A percentile compares a stretch with the other conserved stretches of the same genome.
Evolutionary conservation across 2,329 filamentous ascomycete species (phyloP).

Genomic region (Alternaria brassicicola): DNA sequence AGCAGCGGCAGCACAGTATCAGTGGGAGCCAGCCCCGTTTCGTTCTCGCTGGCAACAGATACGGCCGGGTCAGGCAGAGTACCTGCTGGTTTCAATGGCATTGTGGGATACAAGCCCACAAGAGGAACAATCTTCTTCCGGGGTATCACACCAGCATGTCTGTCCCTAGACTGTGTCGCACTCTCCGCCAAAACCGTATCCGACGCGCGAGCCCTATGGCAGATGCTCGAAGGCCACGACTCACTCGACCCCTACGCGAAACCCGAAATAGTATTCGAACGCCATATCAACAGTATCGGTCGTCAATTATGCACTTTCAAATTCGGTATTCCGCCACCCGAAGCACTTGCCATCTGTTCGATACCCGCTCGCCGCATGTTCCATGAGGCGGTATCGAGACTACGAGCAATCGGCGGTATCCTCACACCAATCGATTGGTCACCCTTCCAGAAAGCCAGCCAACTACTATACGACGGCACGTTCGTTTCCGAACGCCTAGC

Average conservation of each 20-base stretch:
- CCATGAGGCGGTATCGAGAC: slow-evolving; percentile 35
- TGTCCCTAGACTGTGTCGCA: slow-evolving; percentile 64
- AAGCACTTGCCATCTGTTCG: slow-evolving; percentile 53
- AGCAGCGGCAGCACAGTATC: slow-evolving; percentile 63
- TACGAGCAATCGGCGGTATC: slow-evolving; percentile 38
- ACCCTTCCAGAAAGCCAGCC: slow-evolving; percentile 59
- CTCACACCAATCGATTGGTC: slow-evolving; percentile 43
- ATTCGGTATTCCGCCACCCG: slow-evolving; percentile 57
- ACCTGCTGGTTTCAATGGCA: slow-evolving; percentile 60
- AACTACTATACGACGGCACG: slow-evolving; percentile 63
- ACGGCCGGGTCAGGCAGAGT: slow-evolving; percentile 62
- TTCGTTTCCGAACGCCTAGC: slow-evolving; percentile 64
- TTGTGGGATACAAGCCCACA: slow-evolving; percentile 60
- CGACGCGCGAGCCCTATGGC: slow-evolving; percentile 59
- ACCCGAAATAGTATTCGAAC: slow-evolving; percentile 40
- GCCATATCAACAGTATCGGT: slow-evolving; percentile 44
- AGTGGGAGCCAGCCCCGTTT: slow-evolving; percentile 60
- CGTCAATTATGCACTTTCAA: slow-evolving; percentile 51
- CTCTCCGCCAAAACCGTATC: slow-evolving; percentile 58
- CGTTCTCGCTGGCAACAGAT: slow-evolving; percentile 64
- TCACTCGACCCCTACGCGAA: slow-evolving; percentile 60
- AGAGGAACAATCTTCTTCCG: slow-evolving; percentile 58
- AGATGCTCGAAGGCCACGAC: slow-evolving; percentile 56
- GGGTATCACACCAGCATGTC: slow-evolving; percentile 62
- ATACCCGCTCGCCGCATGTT: slow-evolving; percentile 48